These are phyloP conservation scores for Sugiyamaella valdiviana DNA, from an alignment of 805 yeast genomes.

Conservation along the genomic window DNA sequence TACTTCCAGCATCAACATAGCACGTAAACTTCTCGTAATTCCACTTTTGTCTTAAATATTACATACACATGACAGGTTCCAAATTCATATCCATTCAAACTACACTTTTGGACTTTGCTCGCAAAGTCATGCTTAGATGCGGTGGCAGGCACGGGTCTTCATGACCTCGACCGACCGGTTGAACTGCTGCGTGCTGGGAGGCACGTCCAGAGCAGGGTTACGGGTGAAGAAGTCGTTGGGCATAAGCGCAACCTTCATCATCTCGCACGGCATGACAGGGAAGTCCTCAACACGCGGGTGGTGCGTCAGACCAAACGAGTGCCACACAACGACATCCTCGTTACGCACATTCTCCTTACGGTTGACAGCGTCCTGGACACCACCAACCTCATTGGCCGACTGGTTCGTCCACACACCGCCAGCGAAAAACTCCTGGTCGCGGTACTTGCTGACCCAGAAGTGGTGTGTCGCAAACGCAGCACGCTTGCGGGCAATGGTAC, in stretches of 20 bases:
- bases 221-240: conserved; percentile 72
- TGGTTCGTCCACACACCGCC: conserved; percentile 87
- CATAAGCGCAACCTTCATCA: conserved; percentile 56
- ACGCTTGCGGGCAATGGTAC: conserved; percentile 62
- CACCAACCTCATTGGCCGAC: conserved; percentile 63
- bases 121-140: conserved; percentile 3
- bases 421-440: conserved; percentile 65
- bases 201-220: conserved; percentile 74
- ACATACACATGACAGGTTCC: too few relatives aligned
- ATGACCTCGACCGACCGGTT: conserved; percentile 50
- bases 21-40: neutral
- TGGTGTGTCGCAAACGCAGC: conserved; percentile 74
- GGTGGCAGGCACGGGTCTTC: conserved; percentile 24
- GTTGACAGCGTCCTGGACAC: conserved; percentile 62
- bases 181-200: conserved; percentile 60
- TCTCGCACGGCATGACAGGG: conserved; percentile 87
- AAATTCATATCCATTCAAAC: neutral
- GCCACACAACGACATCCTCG: conserved; percentile 74
- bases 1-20: neutral
- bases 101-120: neutral
- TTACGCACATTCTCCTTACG: conserved; percentile 61
- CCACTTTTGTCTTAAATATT: neutral
- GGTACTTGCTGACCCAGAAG: conserved; percentile 75
- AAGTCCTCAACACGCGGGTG: conserved; percentile 79
- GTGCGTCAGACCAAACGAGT: conserved; percentile 75